These are phyloP conservation scores for Paxillus rubicundulus DNA, from an alignment of 768 basidiomycete genomes.

Conservation along the genomic window DNA sequence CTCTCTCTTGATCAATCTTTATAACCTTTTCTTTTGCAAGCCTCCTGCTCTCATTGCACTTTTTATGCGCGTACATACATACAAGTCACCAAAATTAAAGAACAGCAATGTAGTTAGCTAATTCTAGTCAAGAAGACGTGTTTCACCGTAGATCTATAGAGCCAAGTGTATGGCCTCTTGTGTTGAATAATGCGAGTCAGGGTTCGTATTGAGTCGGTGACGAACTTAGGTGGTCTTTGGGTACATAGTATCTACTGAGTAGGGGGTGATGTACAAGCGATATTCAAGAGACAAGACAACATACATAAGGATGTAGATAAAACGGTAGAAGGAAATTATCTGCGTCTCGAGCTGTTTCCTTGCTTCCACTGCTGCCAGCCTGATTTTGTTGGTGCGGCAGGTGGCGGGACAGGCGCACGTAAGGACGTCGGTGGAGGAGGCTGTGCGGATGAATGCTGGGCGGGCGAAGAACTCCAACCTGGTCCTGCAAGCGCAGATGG, in stretches of 20 bases:
- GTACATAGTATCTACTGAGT: too few relatives aligned
- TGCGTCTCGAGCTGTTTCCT: conserved; percentile 18
- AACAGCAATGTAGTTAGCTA: conserved; percentile 52
- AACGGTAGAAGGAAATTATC: conserved; percentile 8
- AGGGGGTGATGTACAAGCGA: background rate
- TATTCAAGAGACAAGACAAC: background rate
- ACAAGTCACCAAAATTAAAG: conserved; percentile 41
- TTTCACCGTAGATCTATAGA: conserved; percentile 12
- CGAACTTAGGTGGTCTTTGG: too few relatives aligned
- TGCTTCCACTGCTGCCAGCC: conserved; percentile 57
- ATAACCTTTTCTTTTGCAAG: conserved; percentile 32
- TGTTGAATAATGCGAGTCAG: conserved; percentile 2
- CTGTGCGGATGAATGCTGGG: conserved; percentile 11
- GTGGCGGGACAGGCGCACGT: conserved; percentile 16
- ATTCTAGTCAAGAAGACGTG: conserved; percentile 30
- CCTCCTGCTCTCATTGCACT: conserved; percentile 25
- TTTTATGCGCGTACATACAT: conserved; percentile 36
- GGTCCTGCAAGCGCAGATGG: conserved; percentile 4
- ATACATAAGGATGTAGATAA: background rate
- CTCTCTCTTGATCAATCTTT: conserved; percentile 35
- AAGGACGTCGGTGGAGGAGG: conserved; percentile 8
- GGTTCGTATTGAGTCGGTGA: background rate
- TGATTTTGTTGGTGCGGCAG: conserved; percentile 28
- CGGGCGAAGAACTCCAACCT: conserved; percentile 1
- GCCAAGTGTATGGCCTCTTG: conserved; percentile 23